Evolutionary conservation across 805 yeast genomes (phyloP), one percentile per base, ranked within the genome.

Genomic region (Metschnikowia matae): DNA sequence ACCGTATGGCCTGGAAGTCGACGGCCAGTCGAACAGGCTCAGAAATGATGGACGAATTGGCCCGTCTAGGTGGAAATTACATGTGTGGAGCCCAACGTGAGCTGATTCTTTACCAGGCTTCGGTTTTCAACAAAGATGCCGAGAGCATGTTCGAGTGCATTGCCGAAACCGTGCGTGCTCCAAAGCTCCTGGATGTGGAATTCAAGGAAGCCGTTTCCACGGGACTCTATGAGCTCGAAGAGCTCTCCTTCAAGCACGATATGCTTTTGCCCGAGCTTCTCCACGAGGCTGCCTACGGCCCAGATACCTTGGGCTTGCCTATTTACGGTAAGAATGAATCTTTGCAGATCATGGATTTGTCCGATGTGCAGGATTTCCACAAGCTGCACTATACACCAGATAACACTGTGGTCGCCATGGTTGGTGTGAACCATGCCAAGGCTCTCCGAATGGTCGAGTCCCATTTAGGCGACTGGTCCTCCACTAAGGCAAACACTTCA

Each of bases 1-100:
- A 92, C 65, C 78, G 97, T 52, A 68, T 94, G 63, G 92, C 98
- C 0, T 94, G 83, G 76, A 84, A 84, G 62, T 81, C 89, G 4
- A 85, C 92, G 0, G 66, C 74, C 34, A 72, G 79, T 49, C 72
- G 77, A 50, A 60, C 80, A 1, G 91, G 89, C 2, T 69, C 76
- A 40, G 78, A 85, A 46, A 87, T 94, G 89, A 77, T 87, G 56
- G 85, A 85, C 55, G 78, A 78, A 18, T 72, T 94, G 54, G 90
- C 89, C 50, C 74, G 81, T 35, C 68, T 94, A 51, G 99, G 99
- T 44, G 99, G 98, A 13, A 92, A 90, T 66, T 90, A 87, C 68
- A 91, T 89, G 82, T 87, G 96, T 62, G 85, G 96, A 0, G 86
- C 96, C 0, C 87, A 95, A 6, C 78, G 99, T 62, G 99, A 94